Conservation (phyloP, 2,329 filamentous ascomycete genomes). For the Hypocrella siamensis region DNA sequence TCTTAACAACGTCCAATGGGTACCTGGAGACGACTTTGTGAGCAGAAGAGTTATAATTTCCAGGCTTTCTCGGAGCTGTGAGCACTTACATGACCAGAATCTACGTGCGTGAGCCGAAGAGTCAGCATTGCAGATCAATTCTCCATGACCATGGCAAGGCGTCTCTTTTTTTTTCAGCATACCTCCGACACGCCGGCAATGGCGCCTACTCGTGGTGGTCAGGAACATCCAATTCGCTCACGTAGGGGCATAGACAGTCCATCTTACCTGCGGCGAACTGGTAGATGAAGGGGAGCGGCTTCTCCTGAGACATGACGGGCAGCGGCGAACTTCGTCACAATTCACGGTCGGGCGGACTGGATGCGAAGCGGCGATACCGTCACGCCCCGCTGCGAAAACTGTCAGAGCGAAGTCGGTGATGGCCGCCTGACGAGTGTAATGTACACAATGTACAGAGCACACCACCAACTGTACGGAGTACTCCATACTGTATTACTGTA, state of each 20-base stretch:
- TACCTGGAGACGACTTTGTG: constrained; percentile 48
- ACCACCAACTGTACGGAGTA: too few relatives aligned
- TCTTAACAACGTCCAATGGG: constrained; percentile 96
- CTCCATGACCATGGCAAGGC: neutral
- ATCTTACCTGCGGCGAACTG: constrained; percentile 78
- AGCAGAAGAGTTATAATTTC: neutral
- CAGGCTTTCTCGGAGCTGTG: neutral
- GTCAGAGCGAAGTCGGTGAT: too few relatives aligned
- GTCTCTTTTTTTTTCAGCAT: constrained; percentile 10
- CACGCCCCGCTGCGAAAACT: too few relatives aligned
- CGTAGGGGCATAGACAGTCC: constrained; percentile 6
- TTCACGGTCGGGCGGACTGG: neutral
- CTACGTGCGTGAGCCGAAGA: constrained; percentile 26
- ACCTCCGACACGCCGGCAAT: constrained; percentile 97
- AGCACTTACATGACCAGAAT: constrained; percentile 64
- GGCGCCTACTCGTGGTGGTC: too few relatives aligned
- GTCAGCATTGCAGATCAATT: neutral
- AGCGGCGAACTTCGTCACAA: too few relatives aligned
- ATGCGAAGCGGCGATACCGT: neutral
- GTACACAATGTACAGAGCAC: too few relatives aligned
- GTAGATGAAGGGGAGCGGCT: constrained; percentile 82
- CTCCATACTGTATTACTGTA: too few relatives aligned
- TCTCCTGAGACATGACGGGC: constrained; percentile 45
- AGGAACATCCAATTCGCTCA: neutral
- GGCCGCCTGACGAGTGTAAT: too few relatives aligned